Conservation (phyloP, 176 grass and related monocot species). For the Carex myosuroides region DNA sequence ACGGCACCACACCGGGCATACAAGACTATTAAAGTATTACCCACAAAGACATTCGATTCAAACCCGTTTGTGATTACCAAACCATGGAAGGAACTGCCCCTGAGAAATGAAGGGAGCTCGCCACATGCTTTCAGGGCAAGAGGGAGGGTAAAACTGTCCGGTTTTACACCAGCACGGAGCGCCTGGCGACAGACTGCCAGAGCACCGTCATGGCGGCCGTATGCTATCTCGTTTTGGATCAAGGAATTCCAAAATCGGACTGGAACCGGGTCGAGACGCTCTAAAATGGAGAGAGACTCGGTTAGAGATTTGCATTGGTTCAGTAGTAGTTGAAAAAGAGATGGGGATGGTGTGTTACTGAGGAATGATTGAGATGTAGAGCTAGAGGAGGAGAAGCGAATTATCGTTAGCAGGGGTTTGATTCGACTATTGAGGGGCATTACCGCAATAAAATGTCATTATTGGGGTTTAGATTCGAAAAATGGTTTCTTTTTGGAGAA, state of each 20-base stretch:
- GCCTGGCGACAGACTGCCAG: constrained; percentile 47
- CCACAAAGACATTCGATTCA: constrained; percentile 59
- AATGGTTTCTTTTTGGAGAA: neutral
- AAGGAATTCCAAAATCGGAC: constrained; percentile 68
- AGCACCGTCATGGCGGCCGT: constrained; percentile 49
- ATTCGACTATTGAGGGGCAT: neutral
- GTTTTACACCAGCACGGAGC: constrained; percentile 53
- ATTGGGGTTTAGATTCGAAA: neutral
- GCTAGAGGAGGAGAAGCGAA: neutral
- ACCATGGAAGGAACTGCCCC: constrained; percentile 56
- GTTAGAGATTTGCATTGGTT: neutral
- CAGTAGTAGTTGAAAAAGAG: neutral
- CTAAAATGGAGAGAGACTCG: constrained; percentile 43
- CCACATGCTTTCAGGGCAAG: constrained; percentile 68
- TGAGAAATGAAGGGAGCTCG: constrained; percentile 56
- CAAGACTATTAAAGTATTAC: constrained; percentile 72
- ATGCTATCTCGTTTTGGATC: constrained; percentile 46
- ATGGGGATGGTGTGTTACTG: neutral
- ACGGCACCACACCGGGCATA: constrained; percentile 57
- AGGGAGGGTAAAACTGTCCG: constrained; percentile 74
- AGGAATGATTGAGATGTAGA: neutral
- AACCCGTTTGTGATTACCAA: constrained; percentile 60
- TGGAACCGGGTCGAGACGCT: constrained; percentile 42
- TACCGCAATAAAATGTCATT: neutral
- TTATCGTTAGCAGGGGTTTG: neutral